Base-by-base conservation (phyloP, 306 rosid genomes). In the Sophora flavescens region DNA sequence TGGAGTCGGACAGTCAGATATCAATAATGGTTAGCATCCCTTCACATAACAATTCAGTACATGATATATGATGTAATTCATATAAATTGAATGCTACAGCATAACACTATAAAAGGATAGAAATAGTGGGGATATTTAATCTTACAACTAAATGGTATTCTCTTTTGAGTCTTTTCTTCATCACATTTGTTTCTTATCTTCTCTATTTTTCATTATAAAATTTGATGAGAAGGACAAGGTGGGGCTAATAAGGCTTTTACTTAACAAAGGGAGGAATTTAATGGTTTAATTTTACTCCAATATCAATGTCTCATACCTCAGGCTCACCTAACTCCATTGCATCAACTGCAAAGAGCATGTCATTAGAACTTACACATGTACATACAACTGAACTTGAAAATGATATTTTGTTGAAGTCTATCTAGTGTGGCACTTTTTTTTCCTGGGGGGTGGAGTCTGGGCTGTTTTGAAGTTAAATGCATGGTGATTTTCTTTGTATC, bases 41-140 rank as follows among this genome's bases (percentile, higher is more conserved):
- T 72, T 50, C 41, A 1, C 68, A 38, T 75, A 63, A 16, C 10
- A 75, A 50, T 36, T 63, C 7, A 17, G 22, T 8, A 16, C 39
- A 50, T 33, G 42, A 74, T 62, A 45, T 61, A 70, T 39, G 50
- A 62, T 8, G 33, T 6, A 16, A 38, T 36, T 38, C 32, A 15
- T 15, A 16, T 30, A 15, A 73, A 38, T 45, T 47, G 50, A 36
- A 60, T 45, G 42, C 39, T 50, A 35, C 60, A 60, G 17, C 17
- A 48, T 62, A 51, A 6, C 58, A 57, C 57, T 4, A 26, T 42
- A 57, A 45, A 57, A 13, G 13, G 52, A 36, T 30, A 44, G 48
- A 74, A 30, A 30, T 44, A 45, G 47, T 45, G n/a, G 2, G 6
- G 3, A 47, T 48, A 61, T 73, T 73, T 72, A 17, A 58, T 42